These are phyloP conservation scores for Coelastrella sp. DNA, from an alignment of 139 green algal genomes.

Conservation along the genomic window DNA sequence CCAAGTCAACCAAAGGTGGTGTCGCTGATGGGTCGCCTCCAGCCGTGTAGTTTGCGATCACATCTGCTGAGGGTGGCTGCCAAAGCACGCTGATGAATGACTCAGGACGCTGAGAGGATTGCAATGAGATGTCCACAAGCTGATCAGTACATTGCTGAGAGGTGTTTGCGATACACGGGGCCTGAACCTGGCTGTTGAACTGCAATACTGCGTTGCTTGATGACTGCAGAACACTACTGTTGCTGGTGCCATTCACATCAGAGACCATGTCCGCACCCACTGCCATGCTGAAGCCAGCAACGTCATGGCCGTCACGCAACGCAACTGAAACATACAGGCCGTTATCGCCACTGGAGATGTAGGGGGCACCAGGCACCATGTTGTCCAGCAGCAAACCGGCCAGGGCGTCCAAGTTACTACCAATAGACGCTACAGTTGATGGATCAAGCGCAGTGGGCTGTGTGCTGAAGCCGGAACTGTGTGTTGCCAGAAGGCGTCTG, in stretches of 20 bases:
- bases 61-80: neutral
- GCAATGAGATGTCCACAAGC: neutral
- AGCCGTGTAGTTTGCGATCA: neutral
- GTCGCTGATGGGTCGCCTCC: neutral
- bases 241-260: neutral
- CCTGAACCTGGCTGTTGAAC: no score
- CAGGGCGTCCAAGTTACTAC: neutral
- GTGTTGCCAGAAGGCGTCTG: neutral
- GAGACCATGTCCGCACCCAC: neutral
- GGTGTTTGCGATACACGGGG: no score
- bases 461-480: neutral
- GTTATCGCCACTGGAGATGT: neutral
- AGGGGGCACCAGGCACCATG: neutral
- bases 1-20: neutral
- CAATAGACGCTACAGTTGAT: neutral
- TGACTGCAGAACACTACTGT: neutral
- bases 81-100: neutral
- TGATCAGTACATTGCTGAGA: neutral
- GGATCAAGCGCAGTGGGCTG: neutral
- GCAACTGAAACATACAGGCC: neutral
- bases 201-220: neutral
- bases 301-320: neutral
- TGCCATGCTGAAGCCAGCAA: neutral
- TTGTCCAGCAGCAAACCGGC: neutral
- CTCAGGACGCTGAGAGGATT: neutral